Evolutionary conservation across 768 basidiomycete species (phyloP), one percentile per base, ranked within the genome.

Genomic region (Suillus bovinus): DNA sequence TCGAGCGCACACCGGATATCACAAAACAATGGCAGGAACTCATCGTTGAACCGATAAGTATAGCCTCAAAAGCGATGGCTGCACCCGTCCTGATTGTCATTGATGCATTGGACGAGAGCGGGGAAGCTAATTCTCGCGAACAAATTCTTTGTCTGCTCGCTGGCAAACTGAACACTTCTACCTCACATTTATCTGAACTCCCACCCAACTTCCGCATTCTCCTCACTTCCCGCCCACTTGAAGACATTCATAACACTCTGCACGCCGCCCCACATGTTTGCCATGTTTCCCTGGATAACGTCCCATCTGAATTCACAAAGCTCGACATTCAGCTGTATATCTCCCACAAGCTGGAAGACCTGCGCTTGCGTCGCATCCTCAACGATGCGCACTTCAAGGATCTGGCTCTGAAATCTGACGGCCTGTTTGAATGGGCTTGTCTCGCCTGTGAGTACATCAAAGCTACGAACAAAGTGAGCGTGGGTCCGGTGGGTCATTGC

Each of bases 71-170:
- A 29, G 55, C 49, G 9, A 56, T 69, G 17, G 8, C 63, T 55
- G 65, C 67, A 8, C 73, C 68, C 29, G 63, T 71, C 13, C 22
- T 71, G 6, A 59, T 72, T 27, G 62, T 74, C 41, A 68, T 73
- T 22, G 73, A 74, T 46, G 72, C 61, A 4, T 47, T 72, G 24
- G 67, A 70, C 41, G 68, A 65, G 53, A 67, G 65, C 38, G 61
- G 61, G 11, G 50, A 66, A 17, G 50, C 36, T 6, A 14, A 24
- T 2, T 31, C 61, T 36, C 64, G 65, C 17, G 47, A 52, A n/a
- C 20, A 20, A 7, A 62, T 72, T 34, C 68, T 75, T 17, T 1
- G 24, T 33, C n/a, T 64, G 17, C 42, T 66, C 22, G 33, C 57
- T 17, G 36, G 47, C 2, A 31, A 50, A 8, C 14, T 24, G 24